Evolutionary conservation across 352 stramenopile genomes (phyloP).

Genomic region (Phytophthora brassicae): DNA sequence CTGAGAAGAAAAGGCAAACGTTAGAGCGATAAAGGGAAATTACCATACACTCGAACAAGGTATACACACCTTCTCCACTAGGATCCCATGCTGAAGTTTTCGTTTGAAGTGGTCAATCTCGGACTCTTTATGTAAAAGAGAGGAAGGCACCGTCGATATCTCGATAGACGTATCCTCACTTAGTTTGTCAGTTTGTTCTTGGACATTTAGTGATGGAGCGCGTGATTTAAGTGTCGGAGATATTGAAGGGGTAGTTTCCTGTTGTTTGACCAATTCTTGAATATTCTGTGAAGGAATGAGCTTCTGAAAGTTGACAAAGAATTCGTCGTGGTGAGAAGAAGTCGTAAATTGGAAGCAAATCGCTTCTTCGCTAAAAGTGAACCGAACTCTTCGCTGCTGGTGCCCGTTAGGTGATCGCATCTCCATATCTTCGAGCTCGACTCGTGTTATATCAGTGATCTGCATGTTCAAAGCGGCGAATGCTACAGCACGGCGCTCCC

Average conservation of each 20-base stretch:
- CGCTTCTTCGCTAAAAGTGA: conserved; percentile 17
- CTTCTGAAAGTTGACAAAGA: conserved; percentile 18
- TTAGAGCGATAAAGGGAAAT: not conserved
- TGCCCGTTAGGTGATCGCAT: not conserved
- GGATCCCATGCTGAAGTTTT: conserved; percentile 38
- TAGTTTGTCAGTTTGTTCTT: not conserved
- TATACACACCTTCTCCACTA: conserved; percentile 45
- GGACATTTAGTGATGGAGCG: not conserved
- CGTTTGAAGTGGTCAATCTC: conserved; percentile 40
- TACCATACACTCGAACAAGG: too few relatives aligned
- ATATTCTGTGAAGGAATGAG: conserved; percentile 7
- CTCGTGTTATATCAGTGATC: conserved; percentile 16
- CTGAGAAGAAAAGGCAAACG: conserved; percentile 12
- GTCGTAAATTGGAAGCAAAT: conserved; percentile 18
- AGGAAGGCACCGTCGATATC: not conserved
- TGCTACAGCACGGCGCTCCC: conserved; percentile 22
- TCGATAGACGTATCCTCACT: not conserved
- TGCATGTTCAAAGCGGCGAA: conserved; percentile 26
- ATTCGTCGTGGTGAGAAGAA: conserved; percentile 15
- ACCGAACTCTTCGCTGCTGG: conserved; percentile 13
- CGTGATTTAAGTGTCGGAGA: not conserved
- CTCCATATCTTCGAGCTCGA: conserved; percentile 13
- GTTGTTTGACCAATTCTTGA: not conserved
- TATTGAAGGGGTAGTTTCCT: conserved; percentile 5
- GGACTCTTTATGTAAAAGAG: conserved; percentile 6